Base-by-base conservation (phyloP, 1,284 basidiomycete species). In the Puccinia novopanici region DNA sequence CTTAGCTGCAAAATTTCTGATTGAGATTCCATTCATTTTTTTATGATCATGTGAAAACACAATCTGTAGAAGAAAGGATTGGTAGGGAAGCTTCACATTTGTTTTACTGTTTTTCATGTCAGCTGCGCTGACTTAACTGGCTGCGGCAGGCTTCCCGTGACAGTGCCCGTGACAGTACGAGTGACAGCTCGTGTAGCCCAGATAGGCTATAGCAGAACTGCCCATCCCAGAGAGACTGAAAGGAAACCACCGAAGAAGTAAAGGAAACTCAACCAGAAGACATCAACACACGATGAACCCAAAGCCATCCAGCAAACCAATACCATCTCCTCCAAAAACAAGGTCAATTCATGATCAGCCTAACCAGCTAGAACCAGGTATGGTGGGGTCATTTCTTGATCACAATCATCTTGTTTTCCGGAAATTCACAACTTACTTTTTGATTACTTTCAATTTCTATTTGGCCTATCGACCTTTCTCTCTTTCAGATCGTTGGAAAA, bases 361-460 rank as follows among this genome's bases (percentile, higher is more conserved):
- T 22, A 54, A 54, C 50, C 68, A 52, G 30, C 68, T 71, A 48
- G 68, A 71, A 71, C 48, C 48, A 52, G 68, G 68, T 71, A 71
- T 34, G 24, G 34, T 34, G 34, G 34, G 34, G 50, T 13, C 9
- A n/a, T 40, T 19, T 54, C 22, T 34, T 63, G 34, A 34, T 24
- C 40, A 40, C 24, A 57, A 27, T 5, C 37, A 10, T 30, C 34
- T 61, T 34, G 59, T 34, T 65, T 42, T 40, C 42, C 9, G n/a
- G 15, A 15, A 30, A 50, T 70, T 30, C 30, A 42, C 50, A 22
- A 67, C 22, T 45, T 34, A 3, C 63, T n/a, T 65, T 24, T 17
- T 30, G 52, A 59, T 40, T 40, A 9, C 40, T 27, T 17, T 6
- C 19, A 34, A 37, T 71, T n/a, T 55, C 3, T 54, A 15, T 63